A percentile compares a stretch with the other conserved stretches of the same genome.
Evolutionary conservation across 2,329 filamentous ascomycete species (phyloP).

Genomic region (Ceratocystis harringtonii): DNA sequence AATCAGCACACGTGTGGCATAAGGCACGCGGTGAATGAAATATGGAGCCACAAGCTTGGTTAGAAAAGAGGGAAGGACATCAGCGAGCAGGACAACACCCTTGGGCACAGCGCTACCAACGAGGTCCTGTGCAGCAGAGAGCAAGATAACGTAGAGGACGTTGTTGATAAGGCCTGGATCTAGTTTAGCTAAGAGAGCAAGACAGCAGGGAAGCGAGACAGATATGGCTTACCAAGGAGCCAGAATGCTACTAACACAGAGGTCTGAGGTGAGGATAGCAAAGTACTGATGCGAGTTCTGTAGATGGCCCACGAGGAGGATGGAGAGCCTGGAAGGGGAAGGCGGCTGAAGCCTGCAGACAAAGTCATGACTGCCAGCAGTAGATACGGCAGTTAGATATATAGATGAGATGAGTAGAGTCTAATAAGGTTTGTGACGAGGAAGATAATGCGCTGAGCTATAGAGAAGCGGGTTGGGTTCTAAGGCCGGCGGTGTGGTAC

Average conservation of each 20-base stretch:
- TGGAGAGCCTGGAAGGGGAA: conserved; percentile 43
- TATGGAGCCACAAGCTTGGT: conserved; percentile 84
- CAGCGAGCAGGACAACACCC: conserved; percentile 79
- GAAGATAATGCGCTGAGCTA: neutral
- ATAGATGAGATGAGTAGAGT: neutral
- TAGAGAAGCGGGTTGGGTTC: neutral
- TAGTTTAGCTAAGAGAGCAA: conserved; percentile 14
- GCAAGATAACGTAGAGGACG: conserved; percentile 92
- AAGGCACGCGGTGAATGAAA: conserved; percentile 80
- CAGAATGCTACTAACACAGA: conserved; percentile 72
- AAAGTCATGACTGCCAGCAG: neutral
- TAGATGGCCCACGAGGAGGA: conserved; percentile 61
- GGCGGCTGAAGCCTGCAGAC: conserved; percentile 24
- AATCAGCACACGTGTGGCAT: conserved; percentile 55
- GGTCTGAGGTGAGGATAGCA: conserved; percentile 53
- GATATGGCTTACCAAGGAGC: conserved; percentile 57
- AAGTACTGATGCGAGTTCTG: conserved; percentile 44
- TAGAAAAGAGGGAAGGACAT: conserved; percentile 78
- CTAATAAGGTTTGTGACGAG: neutral
- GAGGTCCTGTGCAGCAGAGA: conserved; percentile 87
- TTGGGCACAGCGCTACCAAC: conserved; percentile 76
- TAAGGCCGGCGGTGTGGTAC: neutral
- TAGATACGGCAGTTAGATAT: neutral
- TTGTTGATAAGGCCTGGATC: conserved; percentile 58
- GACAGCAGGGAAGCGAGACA: too few relatives aligned